These are phyloP conservation scores for Volvox carteri DNA, from an alignment of 163 green algal genomes.

Conservation along the genomic window DNA sequence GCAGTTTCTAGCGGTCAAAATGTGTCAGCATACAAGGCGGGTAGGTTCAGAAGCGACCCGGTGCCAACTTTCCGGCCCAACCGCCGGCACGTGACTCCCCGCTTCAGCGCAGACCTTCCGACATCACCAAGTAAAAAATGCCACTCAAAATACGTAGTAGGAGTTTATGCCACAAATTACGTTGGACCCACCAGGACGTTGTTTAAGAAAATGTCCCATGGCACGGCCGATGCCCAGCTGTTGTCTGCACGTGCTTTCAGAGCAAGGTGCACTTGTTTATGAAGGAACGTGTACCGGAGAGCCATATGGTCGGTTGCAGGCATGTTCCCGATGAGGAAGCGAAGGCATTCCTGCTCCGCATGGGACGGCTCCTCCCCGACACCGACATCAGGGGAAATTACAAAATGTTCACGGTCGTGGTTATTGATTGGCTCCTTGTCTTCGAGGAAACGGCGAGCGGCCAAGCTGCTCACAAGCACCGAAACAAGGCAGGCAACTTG, in stretches of 20 bases:
- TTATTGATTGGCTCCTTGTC: not conserved
- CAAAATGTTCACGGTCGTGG: not conserved
- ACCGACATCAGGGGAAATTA: not conserved
- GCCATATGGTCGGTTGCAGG: not conserved
- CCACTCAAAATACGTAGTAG: too few species aligned
- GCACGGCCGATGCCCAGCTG: slow-evolving; percentile 64
- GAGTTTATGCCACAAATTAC: too few species aligned
- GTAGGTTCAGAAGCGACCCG: too few species aligned
- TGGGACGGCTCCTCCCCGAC: not conserved
- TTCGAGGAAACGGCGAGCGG: not conserved
- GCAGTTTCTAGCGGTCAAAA: too few species aligned
- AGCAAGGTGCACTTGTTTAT: slow-evolving; percentile 5
- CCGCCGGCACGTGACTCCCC: not conserved
- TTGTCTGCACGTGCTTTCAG: slow-evolving; percentile 54
- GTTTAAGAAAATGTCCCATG: slow-evolving; percentile 69
- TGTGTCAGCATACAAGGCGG: too few species aligned
- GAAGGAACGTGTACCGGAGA: not conserved
- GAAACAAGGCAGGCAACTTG: not conserved
- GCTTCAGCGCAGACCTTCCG: too few species aligned
- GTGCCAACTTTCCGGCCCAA: too few species aligned
- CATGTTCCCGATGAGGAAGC: slow-evolving; percentile 9
- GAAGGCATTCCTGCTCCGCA: not conserved
- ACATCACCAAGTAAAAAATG: too few species aligned
- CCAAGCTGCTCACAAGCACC: not conserved
- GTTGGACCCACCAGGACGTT: slow-evolving; percentile 59